phyloP scores from a whole-genome alignment of 116 monocot species.

The Trichopus zeylanicus region DNA sequence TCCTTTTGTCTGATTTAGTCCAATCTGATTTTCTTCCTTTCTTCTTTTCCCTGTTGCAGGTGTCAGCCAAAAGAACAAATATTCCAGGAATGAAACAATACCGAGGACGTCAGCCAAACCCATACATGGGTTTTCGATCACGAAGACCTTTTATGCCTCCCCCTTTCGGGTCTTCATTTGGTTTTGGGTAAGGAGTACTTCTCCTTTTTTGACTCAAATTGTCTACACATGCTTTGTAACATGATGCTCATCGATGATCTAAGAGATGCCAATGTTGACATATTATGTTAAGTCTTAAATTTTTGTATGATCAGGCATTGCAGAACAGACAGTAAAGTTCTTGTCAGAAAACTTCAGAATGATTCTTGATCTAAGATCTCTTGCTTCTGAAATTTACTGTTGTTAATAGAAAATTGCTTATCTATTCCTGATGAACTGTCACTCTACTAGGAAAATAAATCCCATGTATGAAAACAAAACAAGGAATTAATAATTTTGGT shows the following conservation, averaged over 20 bases:
- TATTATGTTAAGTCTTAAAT: not conserved
- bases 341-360: no score
- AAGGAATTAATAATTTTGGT: no score
- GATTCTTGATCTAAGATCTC: no score
- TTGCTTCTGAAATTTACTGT: no score
- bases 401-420: no score
- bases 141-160: slow-evolving; percentile 36
- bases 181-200: slow-evolving; percentile 43
- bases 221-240: not conserved
- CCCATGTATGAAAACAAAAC: no score
- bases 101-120: no score
- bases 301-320: not conserved
- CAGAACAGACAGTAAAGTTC: no score
- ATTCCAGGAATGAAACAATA: slow-evolving; percentile 74
- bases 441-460: no score
- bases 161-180: slow-evolving; percentile 33
- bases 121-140: slow-evolving; percentile 25
- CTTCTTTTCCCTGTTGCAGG: slow-evolving; percentile 21
- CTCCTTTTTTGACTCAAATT: not conserved
- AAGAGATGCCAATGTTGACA: not conserved
- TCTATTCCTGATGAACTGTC: no score
- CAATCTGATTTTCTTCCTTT: slow-evolving; percentile 1
- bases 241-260: not conserved
- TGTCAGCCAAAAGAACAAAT: slow-evolving; percentile 66
- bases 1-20: not conserved